Evolutionary conservation across 495 filamentous ascomycete genomes (phyloP).

Genomic region (Penicillium flavigenum): DNA sequence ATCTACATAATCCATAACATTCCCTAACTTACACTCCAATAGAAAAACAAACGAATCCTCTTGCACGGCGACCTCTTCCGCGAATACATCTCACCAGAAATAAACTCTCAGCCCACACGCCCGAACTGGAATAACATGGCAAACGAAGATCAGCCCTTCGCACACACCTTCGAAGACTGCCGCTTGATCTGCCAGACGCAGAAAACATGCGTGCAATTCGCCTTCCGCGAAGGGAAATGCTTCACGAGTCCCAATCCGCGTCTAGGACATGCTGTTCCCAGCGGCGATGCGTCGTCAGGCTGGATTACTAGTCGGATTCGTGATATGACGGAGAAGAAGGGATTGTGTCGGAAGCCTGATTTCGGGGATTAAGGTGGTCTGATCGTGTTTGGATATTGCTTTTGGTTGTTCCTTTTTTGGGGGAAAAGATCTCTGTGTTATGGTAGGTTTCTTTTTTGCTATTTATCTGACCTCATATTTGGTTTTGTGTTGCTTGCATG

Average conservation of each 20-base stretch:
- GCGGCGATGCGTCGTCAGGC: conserved; percentile 30
- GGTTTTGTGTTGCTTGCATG: neutral
- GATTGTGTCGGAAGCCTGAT: conserved; percentile 34
- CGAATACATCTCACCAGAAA: conserved; percentile 42
- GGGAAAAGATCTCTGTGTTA: neutral
- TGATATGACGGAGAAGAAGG: conserved; percentile 32
- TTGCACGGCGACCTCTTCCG: conserved; percentile 47
- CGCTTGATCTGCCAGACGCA: conserved; percentile 31
- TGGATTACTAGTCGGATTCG: conserved; percentile 39
- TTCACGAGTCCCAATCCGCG: conserved; percentile 35
- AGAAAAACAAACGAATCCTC: conserved; percentile 39
- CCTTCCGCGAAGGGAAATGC: conserved; percentile 34
- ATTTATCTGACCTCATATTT: neutral
- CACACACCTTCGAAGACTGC: conserved; percentile 38
- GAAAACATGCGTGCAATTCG: conserved; percentile 39
- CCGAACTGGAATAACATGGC: conserved; percentile 48
- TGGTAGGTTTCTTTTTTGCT: neutral
- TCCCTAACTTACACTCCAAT: neutral
- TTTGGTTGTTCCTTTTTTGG: neutral
- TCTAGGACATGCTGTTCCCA: conserved; percentile 28
- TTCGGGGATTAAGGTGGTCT: conserved; percentile 24
- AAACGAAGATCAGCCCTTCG: conserved; percentile 34
- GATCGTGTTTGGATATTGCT: neutral
- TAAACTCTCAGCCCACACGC: conserved; percentile 28
- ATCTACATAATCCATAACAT: neutral